Evolutionary conservation across 768 basidiomycete genomes (phyloP).

Genomic region (Austroboletus festivus): DNA sequence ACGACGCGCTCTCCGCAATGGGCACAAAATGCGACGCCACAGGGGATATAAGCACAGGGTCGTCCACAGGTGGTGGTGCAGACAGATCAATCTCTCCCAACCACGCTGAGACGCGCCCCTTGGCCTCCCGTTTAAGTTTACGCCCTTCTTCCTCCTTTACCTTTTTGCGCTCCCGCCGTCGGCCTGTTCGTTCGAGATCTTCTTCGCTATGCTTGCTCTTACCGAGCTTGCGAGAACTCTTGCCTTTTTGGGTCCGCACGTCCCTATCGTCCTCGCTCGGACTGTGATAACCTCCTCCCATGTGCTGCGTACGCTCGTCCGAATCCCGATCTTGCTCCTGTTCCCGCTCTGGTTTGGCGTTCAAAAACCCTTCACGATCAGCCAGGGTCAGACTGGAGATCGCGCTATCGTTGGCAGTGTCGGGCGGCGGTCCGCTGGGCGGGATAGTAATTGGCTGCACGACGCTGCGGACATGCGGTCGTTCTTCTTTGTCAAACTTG

Average conservation of each 20-base stretch:
- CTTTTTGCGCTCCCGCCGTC: slow-evolving; percentile 27
- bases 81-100: slow-evolving; percentile 62
- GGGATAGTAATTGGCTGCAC: slow-evolving; percentile 41
- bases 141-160: slow-evolving; percentile 37
- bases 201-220: slow-evolving; percentile 28
- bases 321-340: slow-evolving; percentile 31
- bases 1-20: slow-evolving; percentile 23
- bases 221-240: slow-evolving; percentile 16
- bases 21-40: slow-evolving; percentile 27
- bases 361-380: slow-evolving; percentile 22
- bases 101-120: slow-evolving; percentile 78
- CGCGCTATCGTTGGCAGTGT: slow-evolving; percentile 41
- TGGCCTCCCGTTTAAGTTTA: slow-evolving; percentile 45
- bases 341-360: slow-evolving; percentile 17
- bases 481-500: slow-evolving; percentile 30
- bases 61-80: slow-evolving; percentile 45
- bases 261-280: slow-evolving; percentile 33
- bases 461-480: slow-evolving; percentile 37
- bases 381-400: slow-evolving; percentile 47
- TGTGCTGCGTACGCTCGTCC: slow-evolving; percentile 32
- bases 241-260: slow-evolving; percentile 29
- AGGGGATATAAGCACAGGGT: slow-evolving; percentile 34
- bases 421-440: slow-evolving; percentile 22
- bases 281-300: slow-evolving; percentile 20
- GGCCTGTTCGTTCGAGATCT: slow-evolving; percentile 22